Base-by-base conservation (phyloP, 202 grass and related monocot genomes). In the Setaria viridis region DNA sequence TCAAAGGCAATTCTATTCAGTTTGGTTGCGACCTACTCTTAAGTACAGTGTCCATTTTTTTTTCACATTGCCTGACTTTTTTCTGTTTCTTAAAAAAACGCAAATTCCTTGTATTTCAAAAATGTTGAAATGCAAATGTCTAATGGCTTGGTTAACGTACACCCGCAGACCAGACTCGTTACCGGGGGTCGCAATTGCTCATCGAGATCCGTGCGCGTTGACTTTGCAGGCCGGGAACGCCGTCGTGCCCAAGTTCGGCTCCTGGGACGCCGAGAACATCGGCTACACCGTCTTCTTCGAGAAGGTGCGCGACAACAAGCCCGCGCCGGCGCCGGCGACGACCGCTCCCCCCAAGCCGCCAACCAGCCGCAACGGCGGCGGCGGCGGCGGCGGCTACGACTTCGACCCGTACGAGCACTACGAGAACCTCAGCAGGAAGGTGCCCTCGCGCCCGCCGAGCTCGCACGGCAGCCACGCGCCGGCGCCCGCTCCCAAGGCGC, bases 281-380 rank as follows among this genome's bases (percentile, higher is more conserved):
- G 88, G 91, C 49, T 95, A 95, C 84, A 95, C 89, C 35, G 85
- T 87, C 89, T 93, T 86, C 86, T 95, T 95, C 63, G 94, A 95
- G 20, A 93, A 87, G 67, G 91, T 93, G 37, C 88, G 89, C 70
- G 89, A 87, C 49, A 90, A 93, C 77, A 95, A 93, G 88, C 49
- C 74, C 5, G 68, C 80, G 3, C 77, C 90, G 1, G 74, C 76
- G 51, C 43, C 77, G 42, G 4, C 74, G 10, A 8, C 74, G 14
- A 8, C 75, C 62, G 12, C 63, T 20, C 8, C 48, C 0, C 42
- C 66, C 47, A 84, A 56, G 63, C 11, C 83, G 7, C 0, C 62
- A 16, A 7, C 8, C 72, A 7, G 55, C 84, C 0, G 43, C 64
- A 21, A 13, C 73, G 42, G 1, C 54, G n/a, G 16, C 54, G n/a